Evolutionary conservation across 192 early-diverging fungal genomes (phyloP).

Genomic region (Entomortierella chlamydospora): DNA sequence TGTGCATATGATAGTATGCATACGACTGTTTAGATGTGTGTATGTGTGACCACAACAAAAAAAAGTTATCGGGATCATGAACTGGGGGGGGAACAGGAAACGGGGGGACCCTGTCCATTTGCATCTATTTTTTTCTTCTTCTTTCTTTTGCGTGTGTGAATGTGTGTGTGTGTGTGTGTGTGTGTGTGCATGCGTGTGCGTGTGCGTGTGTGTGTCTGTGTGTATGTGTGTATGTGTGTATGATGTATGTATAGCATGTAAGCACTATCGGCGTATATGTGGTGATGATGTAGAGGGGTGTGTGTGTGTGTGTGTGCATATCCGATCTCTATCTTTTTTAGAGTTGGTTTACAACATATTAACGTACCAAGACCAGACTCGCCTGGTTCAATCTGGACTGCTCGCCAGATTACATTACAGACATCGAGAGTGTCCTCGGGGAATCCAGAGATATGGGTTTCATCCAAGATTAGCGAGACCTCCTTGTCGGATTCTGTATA

Average conservation of each 20-base stretch:
- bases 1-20: too few relatives aligned
- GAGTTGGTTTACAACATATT: conserved; percentile 9
- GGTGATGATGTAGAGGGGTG: too few relatives aligned
- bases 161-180: too few relatives aligned
- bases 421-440: conserved; percentile 41
- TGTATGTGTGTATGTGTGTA: too few relatives aligned
- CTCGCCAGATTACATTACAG: conserved; percentile 49
- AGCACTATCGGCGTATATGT: too few relatives aligned
- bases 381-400: conserved; percentile 49
- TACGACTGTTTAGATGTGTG: too few relatives aligned
- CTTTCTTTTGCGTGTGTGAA: too few relatives aligned
- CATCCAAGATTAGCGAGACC: conserved; percentile 48
- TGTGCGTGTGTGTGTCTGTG: too few relatives aligned
- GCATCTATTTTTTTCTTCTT: conserved; percentile 6
- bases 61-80: background rate
- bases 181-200: too few relatives aligned
- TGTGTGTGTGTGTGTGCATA: too few relatives aligned
- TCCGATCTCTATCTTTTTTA: background rate
- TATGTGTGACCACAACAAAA: too few relatives aligned
- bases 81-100: background rate
- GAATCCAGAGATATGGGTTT: conserved; percentile 42
- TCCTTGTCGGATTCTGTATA: conserved; percentile 50
- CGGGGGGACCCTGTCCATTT: conserved; percentile 6
- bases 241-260: too few relatives aligned
- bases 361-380: conserved; percentile 52